phyloP scores from a whole-genome alignment of 2,329 filamentous ascomycete genomes.

The Ampelomyces quisqualis region DNA sequence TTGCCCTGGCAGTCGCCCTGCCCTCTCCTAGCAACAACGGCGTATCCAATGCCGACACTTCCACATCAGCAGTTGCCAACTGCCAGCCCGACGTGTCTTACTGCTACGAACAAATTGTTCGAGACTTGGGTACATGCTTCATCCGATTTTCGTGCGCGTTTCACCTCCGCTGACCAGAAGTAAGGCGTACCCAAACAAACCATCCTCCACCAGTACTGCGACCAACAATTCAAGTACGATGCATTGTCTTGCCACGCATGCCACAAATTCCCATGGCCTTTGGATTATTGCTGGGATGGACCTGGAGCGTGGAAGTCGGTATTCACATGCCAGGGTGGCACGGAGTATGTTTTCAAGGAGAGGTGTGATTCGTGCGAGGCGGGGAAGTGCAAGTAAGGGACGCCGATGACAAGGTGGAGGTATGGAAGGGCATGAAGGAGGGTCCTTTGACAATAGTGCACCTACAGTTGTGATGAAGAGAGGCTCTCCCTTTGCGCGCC shows the following conservation, averaged over 20 bases:
- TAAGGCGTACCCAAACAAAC: constrained; percentile 16
- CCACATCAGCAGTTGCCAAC: background rate
- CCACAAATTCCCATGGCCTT: constrained; percentile 11
- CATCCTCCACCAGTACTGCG: constrained; percentile 21
- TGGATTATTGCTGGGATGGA: constrained; percentile 15
- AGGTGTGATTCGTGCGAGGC: constrained; percentile 12
- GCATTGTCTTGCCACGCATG: constrained; percentile 20
- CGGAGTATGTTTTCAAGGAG: constrained; percentile 8
- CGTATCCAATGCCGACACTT: background rate
- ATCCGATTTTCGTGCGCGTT: no score
- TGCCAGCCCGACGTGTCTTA: constrained; percentile 13
- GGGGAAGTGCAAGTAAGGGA: constrained; percentile 4
- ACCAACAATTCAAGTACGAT: constrained; percentile 15
- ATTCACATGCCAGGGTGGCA: constrained; percentile 13
- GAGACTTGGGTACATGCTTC: background rate
- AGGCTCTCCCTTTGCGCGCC: no score
- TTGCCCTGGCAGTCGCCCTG: constrained; percentile 1
- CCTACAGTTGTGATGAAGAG: no score
- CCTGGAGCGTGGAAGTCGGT: constrained; percentile 15
- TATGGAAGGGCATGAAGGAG: no score
- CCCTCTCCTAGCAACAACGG: constrained; percentile 6
- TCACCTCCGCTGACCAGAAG: background rate
- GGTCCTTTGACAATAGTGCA: no score
- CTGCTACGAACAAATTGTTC: constrained; percentile 9
- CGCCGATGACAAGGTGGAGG: background rate